Base-by-base conservation (phyloP, 768 basidiomycete species). In the Pulveroboletus ravenelii region DNA sequence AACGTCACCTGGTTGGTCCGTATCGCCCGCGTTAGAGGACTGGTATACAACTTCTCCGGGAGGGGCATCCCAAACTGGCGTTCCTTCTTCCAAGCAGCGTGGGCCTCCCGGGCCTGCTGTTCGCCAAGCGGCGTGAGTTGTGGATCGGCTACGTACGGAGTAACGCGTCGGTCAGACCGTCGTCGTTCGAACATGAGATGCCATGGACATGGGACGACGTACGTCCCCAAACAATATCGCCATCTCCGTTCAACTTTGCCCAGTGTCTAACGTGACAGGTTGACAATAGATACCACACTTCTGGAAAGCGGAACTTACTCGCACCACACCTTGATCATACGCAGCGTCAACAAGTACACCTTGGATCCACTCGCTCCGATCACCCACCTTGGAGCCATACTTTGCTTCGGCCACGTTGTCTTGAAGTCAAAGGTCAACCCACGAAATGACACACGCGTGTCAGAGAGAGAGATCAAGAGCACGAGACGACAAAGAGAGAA, bases 141-240 rank as follows among this genome's bases (percentile, higher is more conserved):
- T 8, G 87, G 78, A 60, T 62, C 62, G 14, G 61, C 61, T 62
- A n/a, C 37, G 32, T 23, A 23, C 20, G 20, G 15, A 18, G n/a
- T 12, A 14, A 17, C 13, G 14, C 18, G 39, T 51, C 32, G 23
- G 10, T 51, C 40, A 47, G 54, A 42, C 13, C 38, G 29, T 50
- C 9, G 20, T 3, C 5, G 14, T 25, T 7, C 39, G 1, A 35
- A 23, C 15, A 35, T n/a, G 9, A 29, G 1, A 27, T 12, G 4
- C 14, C 41, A 42, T 29, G n/a, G 29, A 30, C 5, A 23, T 23
- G 20, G 20, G 20, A 23, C 20, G 34, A 77, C 85, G 56, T 58
- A 85, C 85, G 87, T 25, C 89, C 89, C 88, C 88, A 91, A 1
- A 67, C 68, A 5, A 87, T 66, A 46, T 85, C 77, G 12, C 71